These are phyloP conservation scores for Wickerhamiella alocasiicola DNA, from an alignment of 805 yeast genomes.

Conservation along the genomic window DNA sequence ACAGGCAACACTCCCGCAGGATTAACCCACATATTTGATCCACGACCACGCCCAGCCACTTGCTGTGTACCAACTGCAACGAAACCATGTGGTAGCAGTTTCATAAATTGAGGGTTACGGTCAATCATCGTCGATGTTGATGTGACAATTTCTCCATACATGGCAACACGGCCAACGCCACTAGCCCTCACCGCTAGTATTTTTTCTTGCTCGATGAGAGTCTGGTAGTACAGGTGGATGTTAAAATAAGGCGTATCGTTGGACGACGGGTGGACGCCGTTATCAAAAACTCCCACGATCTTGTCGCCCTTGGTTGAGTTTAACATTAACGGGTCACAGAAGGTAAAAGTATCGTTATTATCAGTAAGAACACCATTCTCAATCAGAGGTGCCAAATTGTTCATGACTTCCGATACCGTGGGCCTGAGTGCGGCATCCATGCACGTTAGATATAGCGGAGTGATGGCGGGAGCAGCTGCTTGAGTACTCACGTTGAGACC, in stretches of 20 bases:
- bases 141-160: conserved; percentile 81
- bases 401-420: conserved; percentile 9
- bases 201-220: conserved; percentile 27
- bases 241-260: conserved; percentile 64
- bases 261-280: conserved; percentile 34
- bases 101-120: conserved; percentile 48
- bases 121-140: conserved; percentile 77
- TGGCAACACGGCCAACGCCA: conserved; percentile 45
- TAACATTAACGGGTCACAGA: conserved; percentile 20
- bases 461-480: conserved; percentile 47
- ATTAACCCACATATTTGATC: conserved; percentile 90
- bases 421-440: conserved; percentile 31
- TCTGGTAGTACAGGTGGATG: conserved; percentile 40
- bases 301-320: conserved; percentile 29
- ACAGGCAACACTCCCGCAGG: conserved; percentile 86
- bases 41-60: conserved; percentile 85
- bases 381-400: neutral
- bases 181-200: neutral
- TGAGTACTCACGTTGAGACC: conserved; percentile 59
- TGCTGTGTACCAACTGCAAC: conserved; percentile 69
- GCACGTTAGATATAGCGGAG: conserved; percentile 34
- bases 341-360: conserved; percentile 42
- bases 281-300: conserved; percentile 38
- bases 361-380: conserved; percentile 34
- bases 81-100: conserved; percentile 52